These are phyloP conservation scores for Volvox reticuliferus DNA, from an alignment of 139 green algal genomes.

Conservation along the genomic window DNA sequence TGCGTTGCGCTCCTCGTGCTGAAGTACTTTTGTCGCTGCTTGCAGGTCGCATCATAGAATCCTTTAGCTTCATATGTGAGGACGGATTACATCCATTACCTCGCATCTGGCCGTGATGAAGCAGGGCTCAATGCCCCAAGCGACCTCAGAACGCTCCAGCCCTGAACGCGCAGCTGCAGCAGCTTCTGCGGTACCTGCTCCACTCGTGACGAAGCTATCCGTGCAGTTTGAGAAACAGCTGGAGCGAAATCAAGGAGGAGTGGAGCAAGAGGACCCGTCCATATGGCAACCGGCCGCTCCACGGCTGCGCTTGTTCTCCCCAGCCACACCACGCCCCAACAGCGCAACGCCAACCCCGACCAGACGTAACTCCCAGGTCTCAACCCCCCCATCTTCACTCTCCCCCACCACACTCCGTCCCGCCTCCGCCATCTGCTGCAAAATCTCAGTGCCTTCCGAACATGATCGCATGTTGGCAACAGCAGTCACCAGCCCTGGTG, in stretches of 20 bases:
- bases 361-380: neutral
- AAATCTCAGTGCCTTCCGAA: neutral
- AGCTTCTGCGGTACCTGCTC: neutral
- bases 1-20: no score
- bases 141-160: neutral
- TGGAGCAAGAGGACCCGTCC: neutral
- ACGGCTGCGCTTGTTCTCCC: neutral
- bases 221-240: no score
- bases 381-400: neutral
- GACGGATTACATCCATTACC: neutral
- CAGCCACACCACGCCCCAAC: neutral
- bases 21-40: no score
- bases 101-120: no score
- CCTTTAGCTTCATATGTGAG: neutral
- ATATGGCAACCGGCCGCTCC: constrained; percentile 11
- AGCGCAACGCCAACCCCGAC: neutral
- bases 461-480: neutral
- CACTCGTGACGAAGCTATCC: neutral
- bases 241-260: no score
- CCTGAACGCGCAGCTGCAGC: neutral
- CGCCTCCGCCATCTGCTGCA: neutral
- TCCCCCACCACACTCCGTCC: neutral
- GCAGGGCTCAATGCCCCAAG: neutral
- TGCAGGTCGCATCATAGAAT: neutral
- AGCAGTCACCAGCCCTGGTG: neutral